phyloP scores from a whole-genome alignment of 768 basidiomycete genomes.

The Tricholoma bakamatsutake region DNA sequence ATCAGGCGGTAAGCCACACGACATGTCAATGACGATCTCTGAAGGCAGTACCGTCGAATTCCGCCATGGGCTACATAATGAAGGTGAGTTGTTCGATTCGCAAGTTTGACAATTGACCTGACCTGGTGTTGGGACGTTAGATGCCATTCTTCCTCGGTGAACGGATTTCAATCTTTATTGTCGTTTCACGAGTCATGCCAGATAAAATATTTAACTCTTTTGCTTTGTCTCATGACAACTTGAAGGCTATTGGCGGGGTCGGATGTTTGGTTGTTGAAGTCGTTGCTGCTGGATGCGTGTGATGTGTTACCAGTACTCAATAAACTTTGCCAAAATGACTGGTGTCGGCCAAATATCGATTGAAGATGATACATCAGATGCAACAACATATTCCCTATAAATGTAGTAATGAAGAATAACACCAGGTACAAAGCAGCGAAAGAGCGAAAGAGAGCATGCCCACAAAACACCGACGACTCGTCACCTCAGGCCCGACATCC shows the following conservation, averaged over 20 bases:
- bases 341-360: no score
- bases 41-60: background rate
- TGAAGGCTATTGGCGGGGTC: no score
- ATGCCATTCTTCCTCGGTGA: background rate
- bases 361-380: no score
- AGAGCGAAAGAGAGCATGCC: background rate
- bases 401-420: background rate
- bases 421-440: background rate
- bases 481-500: background rate
- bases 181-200: background rate
- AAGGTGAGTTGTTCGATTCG: background rate
- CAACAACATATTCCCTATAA: background rate
- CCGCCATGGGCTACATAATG: no score
- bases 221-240: no score
- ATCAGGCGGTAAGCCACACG: background rate
- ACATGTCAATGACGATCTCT: background rate
- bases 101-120: background rate
- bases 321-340: no score
- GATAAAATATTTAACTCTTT: background rate
- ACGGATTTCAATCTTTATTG: background rate
- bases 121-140: background rate
- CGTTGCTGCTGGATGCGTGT: no score
- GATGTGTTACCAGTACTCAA: no score
- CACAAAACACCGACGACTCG: background rate
- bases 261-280: no score